Base-by-base conservation (phyloP, 73 alveolate genomes). In the Uronychia setigera region DNA sequence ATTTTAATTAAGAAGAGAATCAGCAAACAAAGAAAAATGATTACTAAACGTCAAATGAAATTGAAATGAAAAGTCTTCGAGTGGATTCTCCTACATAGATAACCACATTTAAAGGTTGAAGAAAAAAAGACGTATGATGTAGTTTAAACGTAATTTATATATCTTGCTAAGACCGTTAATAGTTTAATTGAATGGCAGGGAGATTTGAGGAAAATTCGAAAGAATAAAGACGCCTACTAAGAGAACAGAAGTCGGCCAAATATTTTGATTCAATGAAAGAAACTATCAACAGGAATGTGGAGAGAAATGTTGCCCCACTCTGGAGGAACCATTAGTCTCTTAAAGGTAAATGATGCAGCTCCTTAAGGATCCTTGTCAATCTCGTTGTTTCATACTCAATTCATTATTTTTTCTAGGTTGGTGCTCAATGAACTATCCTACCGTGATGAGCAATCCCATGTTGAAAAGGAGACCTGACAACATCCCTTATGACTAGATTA, bases 361-460 rank as follows among this genome's bases (percentile, higher is more conserved):
- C n/a, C n/a, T n/a, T n/a, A n/a, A n/a, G n/a, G n/a, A 11, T 19
- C 67, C 19, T 46, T 19, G n/a, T 46, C 19, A 5, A 5, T 46
- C 19, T 46, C 19, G n/a, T 46, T 46, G n/a, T 46, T 46, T 46
- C 67, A 5, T 46, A 5, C 67, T 19, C n/a, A 11, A 19, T 46
- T 11, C n/a, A 5, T 46, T 19, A 46, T 19, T 19, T 19, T 46
- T 46, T 46, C 67, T 46, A 46, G 67, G 96, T 28, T 91, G 96
- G 96, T 91, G 93, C 60, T 86, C 93, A 57, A 91, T 91, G 96
- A 91, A 91, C 79, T 91, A 91, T 77, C 89, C 89, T 0, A 31
- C 89, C 0, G 58, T 77, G 67, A 32, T 82, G 14, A 26, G 34
- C 11, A 82, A 82, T 67, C 89, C 89, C 13, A 58, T 82, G 83